A percentile compares a stretch with the other conserved stretches of the same genome.
Conservation (phyloP, 129 eudicot species). For the Arctium lappa region DNA sequence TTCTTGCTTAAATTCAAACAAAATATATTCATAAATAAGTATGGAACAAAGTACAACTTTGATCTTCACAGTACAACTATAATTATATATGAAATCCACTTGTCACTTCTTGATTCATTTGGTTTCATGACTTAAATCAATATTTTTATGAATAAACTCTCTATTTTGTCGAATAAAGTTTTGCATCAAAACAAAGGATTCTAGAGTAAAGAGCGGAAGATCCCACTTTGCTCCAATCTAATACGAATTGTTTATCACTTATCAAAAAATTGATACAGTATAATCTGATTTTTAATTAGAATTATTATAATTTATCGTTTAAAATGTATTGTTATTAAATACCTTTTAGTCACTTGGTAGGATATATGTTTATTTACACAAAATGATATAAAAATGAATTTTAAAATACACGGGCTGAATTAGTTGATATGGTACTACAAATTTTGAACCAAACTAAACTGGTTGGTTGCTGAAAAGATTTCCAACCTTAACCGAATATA, state of each 20-base stretch:
- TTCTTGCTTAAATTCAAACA: neutral
- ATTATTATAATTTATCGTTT: too few species aligned
- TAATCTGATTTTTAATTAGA: neutral
- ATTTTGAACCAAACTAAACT: neutral
- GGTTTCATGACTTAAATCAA: neutral
- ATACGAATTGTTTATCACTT: neutral
- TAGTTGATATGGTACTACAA: neutral
- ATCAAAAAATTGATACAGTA: neutral
- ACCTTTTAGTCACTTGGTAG: too few species aligned
- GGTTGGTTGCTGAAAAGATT: neutral
- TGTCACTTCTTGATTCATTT: neutral
- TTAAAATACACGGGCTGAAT: too few species aligned
- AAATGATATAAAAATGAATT: too few species aligned
- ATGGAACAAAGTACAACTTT: neutral
- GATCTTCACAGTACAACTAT: neutral
- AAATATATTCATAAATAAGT: neutral
- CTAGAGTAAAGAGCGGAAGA: neutral
- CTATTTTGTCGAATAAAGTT: neutral
- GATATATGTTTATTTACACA: too few species aligned
- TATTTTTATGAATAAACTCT: too few species aligned
- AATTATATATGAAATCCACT: neutral
- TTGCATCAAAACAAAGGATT: too few species aligned
- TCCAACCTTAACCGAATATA: neutral
- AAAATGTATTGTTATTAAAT: too few species aligned
- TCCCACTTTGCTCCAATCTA: neutral